phyloP scores from a whole-genome alignment of 2,329 filamentous ascomycete genomes.

The Chaetothyriales sp. region DNA sequence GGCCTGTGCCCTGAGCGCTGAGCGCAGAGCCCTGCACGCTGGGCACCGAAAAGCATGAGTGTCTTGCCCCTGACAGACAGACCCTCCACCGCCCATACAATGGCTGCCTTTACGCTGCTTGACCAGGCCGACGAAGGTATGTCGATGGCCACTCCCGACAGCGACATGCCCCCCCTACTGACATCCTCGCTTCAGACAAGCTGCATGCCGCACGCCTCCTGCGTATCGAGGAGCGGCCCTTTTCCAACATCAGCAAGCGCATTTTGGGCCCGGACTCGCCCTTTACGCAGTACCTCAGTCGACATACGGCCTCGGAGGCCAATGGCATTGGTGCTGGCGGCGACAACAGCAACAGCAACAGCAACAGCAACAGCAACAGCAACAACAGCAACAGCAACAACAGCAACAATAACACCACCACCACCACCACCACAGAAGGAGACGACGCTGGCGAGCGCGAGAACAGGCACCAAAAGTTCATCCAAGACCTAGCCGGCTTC shows the following conservation, averaged over 20 bases:
- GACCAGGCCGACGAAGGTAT: constrained; percentile 56
- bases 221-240: constrained; percentile 82
- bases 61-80: neutral
- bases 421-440: too few species aligned
- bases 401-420: neutral
- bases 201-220: constrained; percentile 79
- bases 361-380: neutral
- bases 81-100: constrained; percentile 19
- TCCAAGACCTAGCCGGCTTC: constrained; percentile 48
- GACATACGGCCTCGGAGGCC: constrained; percentile 48
- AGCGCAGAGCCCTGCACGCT: too few species aligned
- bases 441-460: constrained; percentile 23
- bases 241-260: constrained; percentile 74
- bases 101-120: constrained; percentile 52
- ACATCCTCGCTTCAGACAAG: constrained; percentile 41
- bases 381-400: neutral
- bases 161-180: constrained; percentile 49
- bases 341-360: constrained; percentile 19
- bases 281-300: constrained; percentile 26
- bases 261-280: constrained; percentile 57
- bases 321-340: constrained; percentile 31
- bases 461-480: constrained; percentile 24
- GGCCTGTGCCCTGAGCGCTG: too few species aligned
- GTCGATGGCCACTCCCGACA: constrained; percentile 61
- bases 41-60: too few species aligned